Percentiles rank a stretch among this genome's conserved stretches.
Conservation (phyloP, 768 basidiomycete genomes). For the Pholiota molesta region DNA sequence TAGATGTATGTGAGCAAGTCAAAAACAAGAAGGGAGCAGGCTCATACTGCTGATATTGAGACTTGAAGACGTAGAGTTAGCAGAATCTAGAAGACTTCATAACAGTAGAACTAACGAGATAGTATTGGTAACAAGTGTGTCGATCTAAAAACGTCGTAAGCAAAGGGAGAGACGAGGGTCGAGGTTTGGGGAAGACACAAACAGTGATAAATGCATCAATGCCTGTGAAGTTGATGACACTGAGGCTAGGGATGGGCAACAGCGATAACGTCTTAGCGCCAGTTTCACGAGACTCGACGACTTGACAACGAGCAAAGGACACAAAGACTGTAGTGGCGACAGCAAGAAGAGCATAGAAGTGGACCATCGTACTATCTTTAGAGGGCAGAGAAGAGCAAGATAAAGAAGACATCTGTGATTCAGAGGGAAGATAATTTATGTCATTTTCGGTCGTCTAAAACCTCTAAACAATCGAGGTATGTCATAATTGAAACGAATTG, state of each 20-base stretch:
- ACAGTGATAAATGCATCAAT: conserved; percentile 45
- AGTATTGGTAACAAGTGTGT: neutral
- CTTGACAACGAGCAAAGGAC: neutral
- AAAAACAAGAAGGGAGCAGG: too few relatives aligned
- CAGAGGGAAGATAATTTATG: neutral
- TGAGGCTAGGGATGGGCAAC: conserved; percentile 25
- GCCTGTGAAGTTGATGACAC: conserved; percentile 37
- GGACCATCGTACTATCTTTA: conserved; percentile 9
- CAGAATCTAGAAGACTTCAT: neutral
- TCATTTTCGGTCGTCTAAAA: too few relatives aligned
- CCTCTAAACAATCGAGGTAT: too few relatives aligned
- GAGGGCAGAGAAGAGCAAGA: neutral
- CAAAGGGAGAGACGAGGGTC: neutral
- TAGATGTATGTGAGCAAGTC: too few relatives aligned
- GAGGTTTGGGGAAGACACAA: neutral
- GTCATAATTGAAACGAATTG: too few relatives aligned
- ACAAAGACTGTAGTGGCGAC: neutral
- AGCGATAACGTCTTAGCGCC: too few relatives aligned
- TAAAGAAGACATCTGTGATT: neutral
- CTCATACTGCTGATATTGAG: neutral
- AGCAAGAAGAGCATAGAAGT: conserved; percentile 7
- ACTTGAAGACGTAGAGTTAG: neutral
- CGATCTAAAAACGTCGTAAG: neutral
- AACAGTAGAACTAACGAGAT: neutral
- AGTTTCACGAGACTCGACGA: conserved; percentile 8